Evolutionary conservation across 768 basidiomycete genomes (phyloP), one percentile per base, ranked within the genome.

Genomic region (Naganishia randhawae): DNA sequence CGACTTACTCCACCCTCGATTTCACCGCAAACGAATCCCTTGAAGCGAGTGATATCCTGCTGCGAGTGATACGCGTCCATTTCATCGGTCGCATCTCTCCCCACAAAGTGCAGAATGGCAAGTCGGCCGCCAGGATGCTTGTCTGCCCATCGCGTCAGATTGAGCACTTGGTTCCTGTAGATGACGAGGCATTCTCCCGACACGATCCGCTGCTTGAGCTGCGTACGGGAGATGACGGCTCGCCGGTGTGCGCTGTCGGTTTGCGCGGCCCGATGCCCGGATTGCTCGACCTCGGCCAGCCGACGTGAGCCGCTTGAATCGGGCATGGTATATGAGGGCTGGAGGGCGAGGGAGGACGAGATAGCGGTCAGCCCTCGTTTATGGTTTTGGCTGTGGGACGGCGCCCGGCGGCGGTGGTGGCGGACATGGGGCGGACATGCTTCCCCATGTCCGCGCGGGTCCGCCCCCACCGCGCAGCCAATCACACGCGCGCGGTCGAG

Each of bases 11-110:
- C 16, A 66, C 86, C 35, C 27, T 51, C 48, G 31, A 95, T 87
- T 27, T 82, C 83, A 29, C 89, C 94, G 27, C 93, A 82, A 63
- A 85, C 84, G 76, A 87, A 95, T 14, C 82, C 83, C 22, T 82
- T 78, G 71, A 93, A 83, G 66, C 85, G 82, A 11, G 81, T 79
- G 55, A 81, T 55, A 84, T 75, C 86, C 52, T 84, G 79, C 41
- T 85, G 84, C 8, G 83, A 83, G 77, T 99, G 96, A 81, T 90
- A 97, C 25, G 92, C 95, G 70, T 91, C 86, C 37, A 98, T 90
- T 79, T 99, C 96, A 81, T 95, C 90, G 0, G 91, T 86, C 0
- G 95, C 94, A 77, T 99, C 94, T 65, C 95, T 85, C 3, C 95
- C 96, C 48, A 97, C 87, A 74, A 93, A 97, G 81, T 99, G 96